Base-by-base conservation (phyloP, 2,329 filamentous ascomycete species). In the Fusarium virguliforme region DNA sequence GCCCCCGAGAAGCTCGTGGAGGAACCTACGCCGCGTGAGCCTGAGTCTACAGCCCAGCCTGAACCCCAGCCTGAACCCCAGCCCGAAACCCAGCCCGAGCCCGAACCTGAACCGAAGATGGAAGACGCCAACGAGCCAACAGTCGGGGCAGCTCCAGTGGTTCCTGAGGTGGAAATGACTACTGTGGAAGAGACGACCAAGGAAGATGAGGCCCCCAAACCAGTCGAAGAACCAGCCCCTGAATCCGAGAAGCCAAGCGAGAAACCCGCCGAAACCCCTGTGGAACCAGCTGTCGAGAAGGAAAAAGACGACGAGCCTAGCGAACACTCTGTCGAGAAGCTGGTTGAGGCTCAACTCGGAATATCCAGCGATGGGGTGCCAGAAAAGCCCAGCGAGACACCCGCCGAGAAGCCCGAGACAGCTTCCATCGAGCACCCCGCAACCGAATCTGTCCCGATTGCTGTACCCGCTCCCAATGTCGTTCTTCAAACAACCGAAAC, bases 81-180 rank as follows among this genome's bases (percentile, higher is more conserved):
- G 24, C 26, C 28, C 24, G n/a, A n/a, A n/a, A n/a, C 18, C 18
- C 18, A 18, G 18, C 18, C 18, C 18, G 18, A 24, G 24, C 40
- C 67, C 4, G 73, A 75, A 22, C 72, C 70, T 34, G 77, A 80
- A 58, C 78, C 83, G 3, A 83, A 83, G 65, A 74, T 79, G 1
- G 83, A 84, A 62, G 80, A 85, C 9, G 75, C 80, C 8, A 82
- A 84, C 50, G 68, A 73, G 22, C 68, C 71, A 26, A 57, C 55
- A 13, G 30, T 53, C 15, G 60, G 64, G 9, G 48, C 64, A 15
- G 64, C 64, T 8, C 37, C 62, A 9, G 54, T 12, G 24, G 51
- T 55, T 12, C 63, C 67, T 4, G 70, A 73, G 10, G 50, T 30
- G 10, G 48, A 55, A 24, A n/a, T 64, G 4, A 60, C 65, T 3